Evolutionary conservation across 345 rosid genomes (phyloP).

Genomic region (Citrus hindsii): DNA sequence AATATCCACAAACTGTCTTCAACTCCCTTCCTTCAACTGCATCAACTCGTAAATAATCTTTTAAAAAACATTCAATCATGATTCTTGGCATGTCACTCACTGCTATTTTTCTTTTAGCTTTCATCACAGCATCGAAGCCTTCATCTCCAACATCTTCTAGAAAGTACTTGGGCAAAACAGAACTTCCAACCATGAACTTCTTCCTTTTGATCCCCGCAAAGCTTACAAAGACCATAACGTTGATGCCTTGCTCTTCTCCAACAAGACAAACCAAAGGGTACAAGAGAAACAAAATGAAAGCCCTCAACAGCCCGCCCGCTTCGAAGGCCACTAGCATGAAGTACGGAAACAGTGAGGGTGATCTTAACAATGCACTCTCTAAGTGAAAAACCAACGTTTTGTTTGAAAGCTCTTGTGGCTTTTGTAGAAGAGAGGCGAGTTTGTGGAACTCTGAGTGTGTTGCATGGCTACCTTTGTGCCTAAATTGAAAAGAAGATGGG

Average conservation of each 20-base stretch:
- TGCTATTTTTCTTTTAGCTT: constrained; percentile 30
- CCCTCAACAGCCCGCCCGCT: constrained; percentile 53
- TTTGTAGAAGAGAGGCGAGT: not conserved
- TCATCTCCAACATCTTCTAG: constrained; percentile 54
- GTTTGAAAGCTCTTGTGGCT: not conserved
- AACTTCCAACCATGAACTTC: constrained; percentile 34
- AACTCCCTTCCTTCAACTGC: constrained; percentile 48
- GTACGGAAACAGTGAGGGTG: constrained; percentile 51
- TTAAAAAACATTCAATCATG: constrained; percentile 58
- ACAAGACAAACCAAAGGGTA: constrained; percentile 43
- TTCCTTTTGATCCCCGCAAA: constrained; percentile 44
- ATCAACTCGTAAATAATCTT: constrained; percentile 44
- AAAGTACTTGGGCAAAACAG: constrained; percentile 59
- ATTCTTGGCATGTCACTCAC: constrained; percentile 49
- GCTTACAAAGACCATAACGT: constrained; percentile 45
- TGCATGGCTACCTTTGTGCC: not conserved
- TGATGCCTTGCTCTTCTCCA: constrained; percentile 36
- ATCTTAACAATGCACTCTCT: constrained; percentile 47
- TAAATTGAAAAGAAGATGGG: not conserved
- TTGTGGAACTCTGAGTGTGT: constrained; percentile 8
- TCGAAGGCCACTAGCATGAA: constrained; percentile 73
- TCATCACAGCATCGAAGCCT: constrained; percentile 45
- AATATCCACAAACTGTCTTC: constrained; percentile 40
- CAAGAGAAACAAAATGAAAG: constrained; percentile 40
- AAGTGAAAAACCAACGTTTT: constrained; percentile 41